A percentile compares a stretch with the other conserved stretches of the same genome.
Evolutionary conservation across 108 stramenopile genomes (phyloP).

Genomic region (Bacterosira constricta): DNA sequence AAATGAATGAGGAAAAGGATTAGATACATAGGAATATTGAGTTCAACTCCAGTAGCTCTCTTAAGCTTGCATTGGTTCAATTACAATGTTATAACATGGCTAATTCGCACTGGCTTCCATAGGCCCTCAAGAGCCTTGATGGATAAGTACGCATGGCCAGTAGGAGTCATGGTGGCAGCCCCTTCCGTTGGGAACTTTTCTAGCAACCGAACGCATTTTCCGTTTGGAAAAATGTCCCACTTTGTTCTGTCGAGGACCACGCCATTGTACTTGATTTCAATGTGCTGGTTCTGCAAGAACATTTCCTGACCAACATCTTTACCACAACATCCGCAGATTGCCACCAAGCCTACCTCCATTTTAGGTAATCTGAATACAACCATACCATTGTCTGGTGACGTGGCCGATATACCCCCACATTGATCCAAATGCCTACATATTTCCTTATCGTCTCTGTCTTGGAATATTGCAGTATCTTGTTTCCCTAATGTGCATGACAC

Average conservation of each 20-base stretch:
- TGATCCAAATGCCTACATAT: slow-evolving; percentile 48
- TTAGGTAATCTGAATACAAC: slow-evolving; percentile 55
- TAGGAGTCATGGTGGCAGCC: slow-evolving; percentile 24
- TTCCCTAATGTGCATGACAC: no score
- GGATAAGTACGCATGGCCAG: slow-evolving; percentile 39
- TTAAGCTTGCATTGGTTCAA: no score
- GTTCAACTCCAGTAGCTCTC: no score
- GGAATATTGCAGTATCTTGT: slow-evolving; percentile 38
- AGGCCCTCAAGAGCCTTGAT: slow-evolving; percentile 27
- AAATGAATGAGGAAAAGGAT: no score
- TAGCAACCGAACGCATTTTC: slow-evolving; percentile 35
- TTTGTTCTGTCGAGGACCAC: slow-evolving; percentile 14
- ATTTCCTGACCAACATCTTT: slow-evolving; percentile 19
- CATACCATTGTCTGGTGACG: slow-evolving; percentile 38
- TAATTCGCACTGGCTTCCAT: slow-evolving; percentile 30
- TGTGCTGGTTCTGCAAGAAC: slow-evolving; percentile 38
- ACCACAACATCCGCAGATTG: slow-evolving; percentile 35
- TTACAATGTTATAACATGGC: slow-evolving; percentile 44
- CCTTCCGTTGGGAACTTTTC: slow-evolving; percentile 40
- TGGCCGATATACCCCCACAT: slow-evolving; percentile 52
- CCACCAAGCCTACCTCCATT: slow-evolving; percentile 49
- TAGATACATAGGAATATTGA: no score
- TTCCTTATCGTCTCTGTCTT: slow-evolving; percentile 46
- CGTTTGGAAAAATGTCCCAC: slow-evolving; percentile 35
- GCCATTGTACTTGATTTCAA: slow-evolving; percentile 34